phyloP scores from a whole-genome alignment of 164 flowering plant genomes.

The Umbellularia californica region DNA sequence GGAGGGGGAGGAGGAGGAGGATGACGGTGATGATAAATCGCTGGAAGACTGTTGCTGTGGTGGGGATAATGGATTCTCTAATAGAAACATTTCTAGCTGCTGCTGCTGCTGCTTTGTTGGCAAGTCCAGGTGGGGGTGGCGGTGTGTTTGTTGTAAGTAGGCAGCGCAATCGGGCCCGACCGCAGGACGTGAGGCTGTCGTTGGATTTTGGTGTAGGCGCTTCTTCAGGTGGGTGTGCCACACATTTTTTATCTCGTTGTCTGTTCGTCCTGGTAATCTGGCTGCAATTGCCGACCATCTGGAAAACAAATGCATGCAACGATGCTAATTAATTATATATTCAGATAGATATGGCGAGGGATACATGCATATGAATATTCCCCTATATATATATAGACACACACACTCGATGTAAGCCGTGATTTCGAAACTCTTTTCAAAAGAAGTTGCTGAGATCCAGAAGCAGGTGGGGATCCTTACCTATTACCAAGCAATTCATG shows the following conservation, averaged over 20 bases:
- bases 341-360: too few species aligned
- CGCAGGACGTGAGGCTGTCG: constrained; percentile 5
- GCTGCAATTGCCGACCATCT: constrained; percentile 38
- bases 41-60: constrained; percentile 32
- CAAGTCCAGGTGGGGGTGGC: too few species aligned
- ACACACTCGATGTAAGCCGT: too few species aligned
- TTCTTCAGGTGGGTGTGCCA: constrained; percentile 41
- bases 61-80: constrained; percentile 18
- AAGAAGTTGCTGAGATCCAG: not conserved
- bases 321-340: too few species aligned
- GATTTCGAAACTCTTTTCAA: too few species aligned
- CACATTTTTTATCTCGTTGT: constrained; percentile 36
- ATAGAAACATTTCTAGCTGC: too few species aligned
- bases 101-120: too few species aligned
- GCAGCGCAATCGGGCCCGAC: not conserved
- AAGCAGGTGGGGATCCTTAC: constrained; percentile 10
- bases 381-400: too few species aligned
- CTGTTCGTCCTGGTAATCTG: constrained; percentile 34
- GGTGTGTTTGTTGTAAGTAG: not conserved
- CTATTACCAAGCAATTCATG: constrained; percentile 36
- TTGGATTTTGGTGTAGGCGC: constrained; percentile 21
- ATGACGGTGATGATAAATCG: constrained; percentile 19
- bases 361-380: too few species aligned
- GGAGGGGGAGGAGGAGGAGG: not conserved
- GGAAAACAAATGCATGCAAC: constrained; percentile 5